Base-by-base conservation (phyloP, 2,329 filamentous ascomycete genomes). In the Penicillium sp. region DNA sequence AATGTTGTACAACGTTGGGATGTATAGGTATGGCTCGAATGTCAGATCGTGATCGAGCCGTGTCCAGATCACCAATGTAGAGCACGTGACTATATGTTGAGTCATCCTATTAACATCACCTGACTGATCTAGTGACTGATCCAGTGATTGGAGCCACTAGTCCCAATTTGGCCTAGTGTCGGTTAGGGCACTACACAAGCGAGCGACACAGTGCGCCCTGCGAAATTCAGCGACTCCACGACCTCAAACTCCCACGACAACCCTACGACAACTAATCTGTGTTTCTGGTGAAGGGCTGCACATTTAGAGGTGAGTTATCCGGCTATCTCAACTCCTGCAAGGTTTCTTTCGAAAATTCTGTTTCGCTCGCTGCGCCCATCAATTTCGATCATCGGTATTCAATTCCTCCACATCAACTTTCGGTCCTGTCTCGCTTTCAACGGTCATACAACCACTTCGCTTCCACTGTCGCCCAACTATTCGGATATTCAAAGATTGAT, bases 211-310 rank as follows among this genome's bases (percentile, higher is more conserved):
- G 51, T 64, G 64, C 59, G 64, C 58, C 61, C 66, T 74, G 74
- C 72, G 70, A 76, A 76, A 74, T 76, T 76, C 74, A 62, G 69
- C 65, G 67, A 71, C 63, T 65, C 73, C 69, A 74, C 69, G 68
- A 74, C 70, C 69, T 69, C 66, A 70, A 67, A 70, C 70, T 66
- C 68, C 67, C 66, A 66, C 71, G 72, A 76, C 71, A 66, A 70
- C 69, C 70, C 67, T 71, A 69, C 71, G 69, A 73, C 70, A 66
- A 66, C 68, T 68, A 69, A 70, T 68, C 67, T 70, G 72, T 72
- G 72, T 72, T 72, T 72, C 68, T 72, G 74, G 74, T 76, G 73
- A 76, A 76, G 74, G 74, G 74, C 73, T 74, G 68, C 72, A 72
- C 65, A 70, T 70, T 69, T 70, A 73, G 71, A 76, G 74, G 74